Evolutionary conservation across 2,329 filamentous ascomycete species (phyloP), one percentile per base, ranked within the genome.

Genomic region (Penicillium sp.): DNA sequence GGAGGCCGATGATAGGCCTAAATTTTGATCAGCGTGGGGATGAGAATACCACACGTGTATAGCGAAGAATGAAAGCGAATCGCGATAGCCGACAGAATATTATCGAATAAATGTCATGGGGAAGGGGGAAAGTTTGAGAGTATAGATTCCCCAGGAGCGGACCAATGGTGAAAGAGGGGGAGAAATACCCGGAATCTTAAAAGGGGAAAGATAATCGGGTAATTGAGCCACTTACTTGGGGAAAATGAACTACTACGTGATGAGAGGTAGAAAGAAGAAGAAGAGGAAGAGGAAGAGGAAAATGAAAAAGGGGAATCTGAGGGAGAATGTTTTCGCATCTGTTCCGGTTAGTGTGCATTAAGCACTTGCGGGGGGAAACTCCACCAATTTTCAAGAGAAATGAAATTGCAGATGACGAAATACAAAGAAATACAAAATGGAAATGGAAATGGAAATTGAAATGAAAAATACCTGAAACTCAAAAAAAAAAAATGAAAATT

Each of bases 31-130:
- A 71, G 68, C 59, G 55, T 51, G 40, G 59, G 55, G 64, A 64
- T 62, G 55, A 51, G 66, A 61, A 69, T 69, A 61, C 47, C 67
- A 68, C 66, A 70, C 66, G 66, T 69, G 64, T 70, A 61, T 57
- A 55, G 52, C 56, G 64, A 61, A 58, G 28, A 43, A 50, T 50
- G 35, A 22, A 37, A 55, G 2, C 10, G 42, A 22, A 33, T 53
- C 48, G 43, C 49, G 42, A 56, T 56, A 56, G 53, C 49, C 48
- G 53, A 53, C 53, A 19, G 41, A 53, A 36, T 53, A 33, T 45
- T 53, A 33, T 45, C 25, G 28, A 43, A 28, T 9, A 44, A 2
- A 47, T 53, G 9, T 46, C 28, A 46, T 19, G 1, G 36, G 44
- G 45, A 25, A 45, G 59, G 60, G 19, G 4, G 6, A 17, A 17